Conservation (phyloP, 1,284 basidiomycete genomes). For the Trichosporon ovoides region DNA sequence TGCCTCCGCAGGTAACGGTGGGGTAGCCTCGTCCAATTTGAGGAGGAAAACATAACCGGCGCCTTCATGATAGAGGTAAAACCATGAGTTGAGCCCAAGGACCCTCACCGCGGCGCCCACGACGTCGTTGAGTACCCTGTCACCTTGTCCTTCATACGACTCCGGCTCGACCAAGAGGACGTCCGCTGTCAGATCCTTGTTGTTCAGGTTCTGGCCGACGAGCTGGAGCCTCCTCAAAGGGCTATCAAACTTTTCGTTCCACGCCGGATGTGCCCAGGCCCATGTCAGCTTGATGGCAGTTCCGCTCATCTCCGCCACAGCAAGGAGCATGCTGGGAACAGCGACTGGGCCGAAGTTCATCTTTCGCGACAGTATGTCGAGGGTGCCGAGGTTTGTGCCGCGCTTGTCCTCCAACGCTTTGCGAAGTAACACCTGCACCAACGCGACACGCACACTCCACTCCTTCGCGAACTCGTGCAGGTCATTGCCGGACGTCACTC, state of each 20-base stretch:
- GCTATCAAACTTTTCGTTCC: not conserved
- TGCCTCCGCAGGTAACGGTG: not conserved
- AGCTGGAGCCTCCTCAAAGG: not conserved
- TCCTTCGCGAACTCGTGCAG: not conserved
- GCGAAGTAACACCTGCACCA: not conserved
- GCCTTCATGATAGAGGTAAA: not conserved
- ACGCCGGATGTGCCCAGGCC: not conserved
- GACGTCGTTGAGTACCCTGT: not conserved
- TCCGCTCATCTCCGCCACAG: not conserved
- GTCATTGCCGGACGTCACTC: not conserved
- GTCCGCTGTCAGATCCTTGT: not conserved
- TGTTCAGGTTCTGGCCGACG: not conserved
- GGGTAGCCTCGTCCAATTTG: not conserved
- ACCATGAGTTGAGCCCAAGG: not conserved
- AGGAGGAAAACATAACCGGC: not conserved
- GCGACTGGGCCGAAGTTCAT: not conserved
- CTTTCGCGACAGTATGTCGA: not conserved
- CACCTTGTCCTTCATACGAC: not conserved
- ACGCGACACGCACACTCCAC: not conserved
- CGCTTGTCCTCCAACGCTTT: not conserved
- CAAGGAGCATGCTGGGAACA: not conserved
- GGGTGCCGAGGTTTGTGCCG: not conserved
- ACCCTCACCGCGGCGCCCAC: not conserved
- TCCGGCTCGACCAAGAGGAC: not conserved
- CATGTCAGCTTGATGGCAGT: not conserved